Base-by-base conservation (phyloP, 305 asterid species). In the Fraxinus sp. region DNA sequence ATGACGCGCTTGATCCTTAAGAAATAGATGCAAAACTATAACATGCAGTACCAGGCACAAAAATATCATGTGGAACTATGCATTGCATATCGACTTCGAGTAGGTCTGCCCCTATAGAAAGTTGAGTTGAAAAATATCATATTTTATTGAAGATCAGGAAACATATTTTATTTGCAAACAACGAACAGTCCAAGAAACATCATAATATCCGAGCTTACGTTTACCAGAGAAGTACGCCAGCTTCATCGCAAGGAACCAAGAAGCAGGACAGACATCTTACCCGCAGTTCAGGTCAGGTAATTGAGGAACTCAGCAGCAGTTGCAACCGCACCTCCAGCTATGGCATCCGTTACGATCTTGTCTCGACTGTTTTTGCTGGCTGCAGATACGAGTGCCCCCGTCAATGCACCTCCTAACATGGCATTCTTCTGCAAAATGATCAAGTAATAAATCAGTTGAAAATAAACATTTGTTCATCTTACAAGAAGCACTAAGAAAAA, bases 291-390 rank as follows among this genome's bases (percentile, higher is more conserved):
- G 24, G 86, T 86, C 46, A 90, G 86, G 79, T 89, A 76, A 39
- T 80, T 87, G 84, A 92, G 83, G 86, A 93, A 86, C 85, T 87
- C 95, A 0, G 92, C 88, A 79, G 98, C 97, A 79, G 98, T 92
- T 24, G 98, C 96, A 68, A 91, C 77, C 0, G 96, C 98, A 79
- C 93, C 92, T 55, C 92, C 97, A 66, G 92, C 59, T 28, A 94
- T 91, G 82, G 94, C 94, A 81, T 90, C 92, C 82, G 83, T 74
- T 10, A 92, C 92, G 44, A 94, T 90, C 87, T 88, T 91, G 87
- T 94, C 98, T 78, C 85, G 68, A 74, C 79, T 74, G 35, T 77
- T 85, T 80, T 44, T 91, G 80, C 79, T 41, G 20, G 88, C 94
- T 1, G 89, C 89, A 0, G 98, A 94, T 74, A 90, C 3, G 16